Evolutionary conservation across 495 filamentous ascomycete species (phyloP).

Genomic region (Penicillium fimorum): DNA sequence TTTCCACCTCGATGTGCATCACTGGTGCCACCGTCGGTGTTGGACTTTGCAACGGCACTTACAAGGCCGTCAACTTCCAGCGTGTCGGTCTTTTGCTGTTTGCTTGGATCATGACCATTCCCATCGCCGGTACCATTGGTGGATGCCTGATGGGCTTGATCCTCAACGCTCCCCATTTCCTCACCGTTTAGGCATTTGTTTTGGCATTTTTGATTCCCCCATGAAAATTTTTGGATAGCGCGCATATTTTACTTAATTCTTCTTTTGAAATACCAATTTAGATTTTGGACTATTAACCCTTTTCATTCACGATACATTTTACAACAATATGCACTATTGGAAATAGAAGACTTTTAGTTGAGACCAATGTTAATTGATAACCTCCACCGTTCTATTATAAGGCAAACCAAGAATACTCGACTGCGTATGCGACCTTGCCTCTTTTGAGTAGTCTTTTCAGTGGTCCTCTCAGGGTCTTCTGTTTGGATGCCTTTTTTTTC

Average conservation of each 20-base stretch:
- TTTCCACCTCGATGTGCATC: constrained; percentile 60
- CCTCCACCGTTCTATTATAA: too few species aligned
- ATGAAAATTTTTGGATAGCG: neutral
- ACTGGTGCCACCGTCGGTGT: constrained; percentile 58
- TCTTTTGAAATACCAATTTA: neutral
- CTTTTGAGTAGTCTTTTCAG: too few species aligned
- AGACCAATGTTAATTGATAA: neutral
- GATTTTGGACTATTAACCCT: neutral
- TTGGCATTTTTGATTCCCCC: neutral
- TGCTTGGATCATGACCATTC: constrained; percentile 64
- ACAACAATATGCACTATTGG: neutral
- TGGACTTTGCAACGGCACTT: constrained; percentile 54
- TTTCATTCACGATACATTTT: too few species aligned
- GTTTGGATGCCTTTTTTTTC: too few species aligned
- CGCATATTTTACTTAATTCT: constrained; percentile 6
- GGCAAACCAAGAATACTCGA: too few species aligned
- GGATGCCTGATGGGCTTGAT: constrained; percentile 62
- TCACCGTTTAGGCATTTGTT: neutral
- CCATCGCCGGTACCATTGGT: constrained; percentile 58
- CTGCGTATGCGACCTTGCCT: too few species aligned
- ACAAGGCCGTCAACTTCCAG: constrained; percentile 64
- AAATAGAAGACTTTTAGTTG: neutral
- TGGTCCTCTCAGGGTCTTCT: too few species aligned
- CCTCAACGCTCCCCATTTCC: constrained; percentile 58
- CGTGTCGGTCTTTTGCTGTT: constrained; percentile 52